phyloP scores from a whole-genome alignment of 306 rosid species.

The Acacia crassicarpa region DNA sequence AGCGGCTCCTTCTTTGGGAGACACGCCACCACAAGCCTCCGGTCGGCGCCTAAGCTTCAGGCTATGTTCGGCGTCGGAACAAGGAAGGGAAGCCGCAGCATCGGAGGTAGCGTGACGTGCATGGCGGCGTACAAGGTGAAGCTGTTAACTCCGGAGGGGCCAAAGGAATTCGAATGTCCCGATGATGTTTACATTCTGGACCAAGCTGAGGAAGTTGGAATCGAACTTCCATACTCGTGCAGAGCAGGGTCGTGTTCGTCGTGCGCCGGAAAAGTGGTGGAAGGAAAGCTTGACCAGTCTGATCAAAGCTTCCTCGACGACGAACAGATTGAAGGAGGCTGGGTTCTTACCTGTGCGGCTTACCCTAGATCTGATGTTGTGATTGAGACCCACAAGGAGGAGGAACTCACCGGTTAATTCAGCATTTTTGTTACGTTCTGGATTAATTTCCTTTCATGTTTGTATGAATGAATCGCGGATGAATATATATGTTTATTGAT shows the following conservation, averaged over 20 bases:
- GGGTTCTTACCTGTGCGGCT: slow-evolving; percentile 66
- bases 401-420: slow-evolving; percentile 34
- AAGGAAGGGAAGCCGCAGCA: slow-evolving; percentile 25
- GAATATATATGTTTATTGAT: neutral
- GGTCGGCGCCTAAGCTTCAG: slow-evolving; percentile 22
- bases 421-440: neutral
- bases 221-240: slow-evolving; percentile 61
- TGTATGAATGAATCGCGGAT: neutral
- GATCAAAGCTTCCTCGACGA: slow-evolving; percentile 64
- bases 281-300: slow-evolving; percentile 48
- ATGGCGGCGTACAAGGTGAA: slow-evolving; percentile 53
- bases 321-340: slow-evolving; percentile 35
- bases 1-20: slow-evolving; percentile 46
- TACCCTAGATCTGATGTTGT: slow-evolving; percentile 42
- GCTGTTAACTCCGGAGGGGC: slow-evolving; percentile 52
- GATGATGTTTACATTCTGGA: slow-evolving; percentile 58
- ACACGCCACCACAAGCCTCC: slow-evolving; percentile 34
- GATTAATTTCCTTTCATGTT: neutral
- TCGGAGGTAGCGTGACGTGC: slow-evolving; percentile 36
- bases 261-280: slow-evolving; percentile 51
- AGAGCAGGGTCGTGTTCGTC: slow-evolving; percentile 74
- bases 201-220: slow-evolving; percentile 33
- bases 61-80: slow-evolving; percentile 16
- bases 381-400: slow-evolving; percentile 70
- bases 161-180: slow-evolving; percentile 44